A percentile compares a stretch with the other conserved stretches of the same genome.
Evolutionary conservation across 1,139 yeast genomes (phyloP).

Genomic region (Blastobotrys ciferrii): DNA sequence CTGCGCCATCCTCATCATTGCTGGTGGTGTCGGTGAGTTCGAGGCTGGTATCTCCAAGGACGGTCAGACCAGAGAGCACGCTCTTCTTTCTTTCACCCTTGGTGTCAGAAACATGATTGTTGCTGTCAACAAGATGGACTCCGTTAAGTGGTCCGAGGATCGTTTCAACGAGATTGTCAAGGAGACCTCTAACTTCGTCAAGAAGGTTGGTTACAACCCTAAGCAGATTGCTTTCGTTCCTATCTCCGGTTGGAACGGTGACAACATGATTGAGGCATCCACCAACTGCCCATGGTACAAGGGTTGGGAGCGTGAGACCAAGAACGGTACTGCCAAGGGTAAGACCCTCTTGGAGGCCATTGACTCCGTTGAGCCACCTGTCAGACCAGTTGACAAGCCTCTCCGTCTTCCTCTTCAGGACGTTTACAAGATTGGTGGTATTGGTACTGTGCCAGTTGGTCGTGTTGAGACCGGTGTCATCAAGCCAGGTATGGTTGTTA

Average conservation of each 20-base stretch:
- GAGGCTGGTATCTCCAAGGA: slow-evolving; percentile 94
- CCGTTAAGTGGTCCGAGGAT: slow-evolving; percentile 79
- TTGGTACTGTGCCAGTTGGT: slow-evolving; percentile 92
- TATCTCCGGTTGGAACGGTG: slow-evolving; percentile 94
- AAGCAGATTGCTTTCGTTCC: slow-evolving; percentile 90
- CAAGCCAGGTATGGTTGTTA: slow-evolving; percentile 89
- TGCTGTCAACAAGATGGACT: slow-evolving; percentile 93
- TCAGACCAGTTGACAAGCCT: slow-evolving; percentile 86
- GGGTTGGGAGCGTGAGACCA: slow-evolving; percentile 88
- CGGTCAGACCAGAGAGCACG: slow-evolving; percentile 95
- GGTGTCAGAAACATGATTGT: slow-evolving; percentile 88
- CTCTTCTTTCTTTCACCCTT: slow-evolving; percentile 83
- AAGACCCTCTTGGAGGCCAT: slow-evolving; percentile 86
- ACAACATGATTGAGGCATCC: slow-evolving; percentile 85
- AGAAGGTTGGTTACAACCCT: slow-evolving; percentile 93
- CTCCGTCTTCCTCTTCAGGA: slow-evolving; percentile 89
- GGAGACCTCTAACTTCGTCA: slow-evolving; percentile 85
- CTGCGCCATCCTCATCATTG: slow-evolving; percentile 86
- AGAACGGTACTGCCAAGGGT: slow-evolving; percentile 74
- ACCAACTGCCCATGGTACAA: slow-evolving; percentile 88
- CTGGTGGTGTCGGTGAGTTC: slow-evolving; percentile 92
- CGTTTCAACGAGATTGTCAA: slow-evolving; percentile 79
- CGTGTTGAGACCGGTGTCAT: slow-evolving; percentile 91
- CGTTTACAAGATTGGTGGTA: slow-evolving; percentile 93
- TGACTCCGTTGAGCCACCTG: slow-evolving; percentile 81